Percentiles rank a stretch among this genome's conserved stretches.
phyloP scores from a whole-genome alignment of 192 early-diverging fungal species.

The Coemansia sp. region DNA sequence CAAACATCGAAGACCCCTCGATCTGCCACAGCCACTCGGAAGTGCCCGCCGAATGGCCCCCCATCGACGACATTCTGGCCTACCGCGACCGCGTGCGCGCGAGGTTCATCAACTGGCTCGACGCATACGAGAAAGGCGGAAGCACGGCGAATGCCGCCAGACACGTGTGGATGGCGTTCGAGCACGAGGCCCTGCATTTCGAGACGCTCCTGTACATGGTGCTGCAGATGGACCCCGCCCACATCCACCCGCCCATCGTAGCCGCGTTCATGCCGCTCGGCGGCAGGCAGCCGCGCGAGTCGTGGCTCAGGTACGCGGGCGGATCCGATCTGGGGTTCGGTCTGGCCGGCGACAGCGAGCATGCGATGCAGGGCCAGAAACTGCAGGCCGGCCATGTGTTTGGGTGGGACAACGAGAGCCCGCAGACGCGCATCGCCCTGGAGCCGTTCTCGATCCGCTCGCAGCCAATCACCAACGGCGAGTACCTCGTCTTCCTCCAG shows the following conservation, averaged over 20 bases:
- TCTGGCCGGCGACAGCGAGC: slow-evolving; percentile 56
- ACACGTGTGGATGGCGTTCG: slow-evolving; percentile 83
- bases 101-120: slow-evolving; percentile 55
- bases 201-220: slow-evolving; percentile 94
- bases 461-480: slow-evolving; percentile 78
- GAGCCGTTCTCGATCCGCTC: slow-evolving; percentile 64
- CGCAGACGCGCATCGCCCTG: slow-evolving; percentile 41
- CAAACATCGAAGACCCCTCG: slow-evolving; percentile 74
- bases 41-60: slow-evolving; percentile 72
- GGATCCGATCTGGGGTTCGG: slow-evolving; percentile 56
- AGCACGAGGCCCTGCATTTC: slow-evolving; percentile 93
- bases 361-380: slow-evolving; percentile 27
- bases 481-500: slow-evolving; percentile 66
- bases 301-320: slow-evolving; percentile 28
- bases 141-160: slow-evolving; percentile 42
- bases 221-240: slow-evolving; percentile 55
- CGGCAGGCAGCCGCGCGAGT: slow-evolving; percentile 12
- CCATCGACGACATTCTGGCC: slow-evolving; percentile 59
- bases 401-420: slow-evolving; percentile 94
- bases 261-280: not conserved
- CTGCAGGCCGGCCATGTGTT: slow-evolving; percentile 46
- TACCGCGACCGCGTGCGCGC: slow-evolving; percentile 66
- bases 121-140: slow-evolving; percentile 6
- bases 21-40: slow-evolving; percentile 78
- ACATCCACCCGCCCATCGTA: slow-evolving; percentile 23